Evolutionary conservation across 2,329 filamentous ascomycete species (phyloP), one percentile per base, ranked within the genome.

Genomic region (Coniochaeta hoffmannii): DNA sequence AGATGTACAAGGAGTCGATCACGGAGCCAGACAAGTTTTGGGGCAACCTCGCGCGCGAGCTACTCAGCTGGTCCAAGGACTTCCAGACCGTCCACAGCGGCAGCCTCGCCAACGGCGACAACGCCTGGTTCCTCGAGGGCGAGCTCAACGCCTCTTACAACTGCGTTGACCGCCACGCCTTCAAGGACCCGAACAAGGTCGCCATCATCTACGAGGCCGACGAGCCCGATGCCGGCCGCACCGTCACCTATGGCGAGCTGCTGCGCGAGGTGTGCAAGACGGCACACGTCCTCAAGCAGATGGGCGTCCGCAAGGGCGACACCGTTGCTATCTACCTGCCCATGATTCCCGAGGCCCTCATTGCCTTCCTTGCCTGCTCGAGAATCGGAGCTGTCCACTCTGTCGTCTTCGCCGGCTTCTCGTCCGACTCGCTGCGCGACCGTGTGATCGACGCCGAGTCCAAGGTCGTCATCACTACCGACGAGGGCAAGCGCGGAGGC

Each of bases 151-250:
- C 94, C 60, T 94, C 89, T 28, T 97, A 91, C 84, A 99, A 99
- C 79, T 96, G 91, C 68, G 87, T 99, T 61, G 94, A 99, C 69
- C 89, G 94, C 59, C 93, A 97, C 73, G 94, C 94, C n/a, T 83
- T 95, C 74, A 91, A 92, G 75, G 86, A 96, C 74, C 94, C 94
- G 50, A 77, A 97, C 76, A 90, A 88, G 75, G 85, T 94, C 50
- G 94, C 94, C 70, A 96, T 99, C 75, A 96, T 97, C 76, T 99
- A 97, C 78, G 94, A 99, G 78, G 93, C 92, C 58, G 94, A 99
- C 67, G 94, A 99, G 74, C 83, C 87, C 41, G 80, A 75, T 54
- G 88, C 96, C 69, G 92, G 94, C 68, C 90, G 93, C 63, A 92
- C 81, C 62, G 87, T 99, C 71, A 94, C 90, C 61, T 99, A 97